These are phyloP conservation scores for Astragalus membranaceus DNA, from an alignment of 306 rosid genomes.

Conservation along the genomic window DNA sequence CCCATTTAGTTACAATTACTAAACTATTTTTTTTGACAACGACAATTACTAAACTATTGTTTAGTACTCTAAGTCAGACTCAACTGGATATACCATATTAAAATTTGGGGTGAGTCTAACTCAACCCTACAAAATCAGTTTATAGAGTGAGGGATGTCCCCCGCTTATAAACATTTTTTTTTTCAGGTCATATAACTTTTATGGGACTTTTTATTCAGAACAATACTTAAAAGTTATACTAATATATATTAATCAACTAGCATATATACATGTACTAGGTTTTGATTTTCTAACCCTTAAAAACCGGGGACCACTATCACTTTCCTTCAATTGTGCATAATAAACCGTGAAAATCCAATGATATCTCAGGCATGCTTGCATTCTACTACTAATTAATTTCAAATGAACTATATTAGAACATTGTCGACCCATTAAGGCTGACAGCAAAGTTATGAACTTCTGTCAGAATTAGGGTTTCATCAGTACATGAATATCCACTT, in stretches of 20 bases:
- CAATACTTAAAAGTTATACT: conserved; percentile 1
- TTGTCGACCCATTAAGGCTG: conserved; percentile 25
- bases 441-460: conserved; percentile 17
- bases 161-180: too few species aligned
- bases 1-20: too few species aligned
- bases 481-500: neutral
- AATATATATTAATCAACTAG: conserved; percentile 14
- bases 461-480: conserved; percentile 48
- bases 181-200: too few species aligned
- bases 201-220: too few species aligned
- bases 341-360: conserved; percentile 46
- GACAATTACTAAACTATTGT: too few species aligned
- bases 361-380: conserved; percentile 62
- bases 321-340: conserved; percentile 43
- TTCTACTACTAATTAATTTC: conserved; percentile 20
- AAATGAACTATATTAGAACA: conserved; percentile 15
- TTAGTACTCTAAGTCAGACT: too few species aligned
- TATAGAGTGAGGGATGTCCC: too few species aligned
- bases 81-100: too few species aligned
- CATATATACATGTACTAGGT: conserved; percentile 32
- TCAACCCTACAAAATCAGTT: too few species aligned
- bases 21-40: too few species aligned
- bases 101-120: too few species aligned
- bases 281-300: conserved; percentile 59
- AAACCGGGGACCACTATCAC: conserved; percentile 62